These are phyloP conservation scores for Nemania diffusa DNA, from an alignment of 2,329 filamentous ascomycete species.

Conservation along the genomic window DNA sequence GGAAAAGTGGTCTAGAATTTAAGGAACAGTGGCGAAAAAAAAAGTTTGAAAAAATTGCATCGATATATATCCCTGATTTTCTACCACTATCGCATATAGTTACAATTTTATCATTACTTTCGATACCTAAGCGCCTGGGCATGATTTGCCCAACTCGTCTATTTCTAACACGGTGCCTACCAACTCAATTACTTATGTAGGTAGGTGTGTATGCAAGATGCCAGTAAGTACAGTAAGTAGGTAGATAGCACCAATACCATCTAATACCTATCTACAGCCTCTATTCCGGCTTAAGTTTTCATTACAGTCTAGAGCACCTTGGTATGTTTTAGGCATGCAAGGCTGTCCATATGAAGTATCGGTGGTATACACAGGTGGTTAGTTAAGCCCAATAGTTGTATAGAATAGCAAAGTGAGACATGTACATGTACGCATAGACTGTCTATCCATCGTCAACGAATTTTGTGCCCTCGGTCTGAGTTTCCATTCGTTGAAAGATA, in stretches of 20 bases:
- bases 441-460: not conserved
- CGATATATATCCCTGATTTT: constrained; percentile 2
- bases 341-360: constrained; percentile 10
- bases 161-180: not conserved
- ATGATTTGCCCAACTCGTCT: not conserved
- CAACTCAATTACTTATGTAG: not conserved
- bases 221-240: too few relatives aligned
- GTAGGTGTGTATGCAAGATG: not conserved
- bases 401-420: not conserved
- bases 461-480: not conserved
- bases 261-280: not conserved
- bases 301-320: not conserved
- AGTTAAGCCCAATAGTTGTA: not conserved
- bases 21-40: constrained; percentile 6
- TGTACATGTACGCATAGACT: not conserved
- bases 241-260: not conserved
- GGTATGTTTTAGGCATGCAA: not conserved
- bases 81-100: not conserved
- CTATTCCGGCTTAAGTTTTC: not conserved
- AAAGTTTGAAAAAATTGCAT: constrained; percentile 4
- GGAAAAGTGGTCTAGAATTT: constrained; percentile 19
- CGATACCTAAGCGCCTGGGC: not conserved
- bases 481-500: constrained; percentile 4
- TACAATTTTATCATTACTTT: not conserved
- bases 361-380: not conserved